Evolutionary conservation across 169 alveolate genomes (phyloP).

Genomic region (Cystoisospora suis): DNA sequence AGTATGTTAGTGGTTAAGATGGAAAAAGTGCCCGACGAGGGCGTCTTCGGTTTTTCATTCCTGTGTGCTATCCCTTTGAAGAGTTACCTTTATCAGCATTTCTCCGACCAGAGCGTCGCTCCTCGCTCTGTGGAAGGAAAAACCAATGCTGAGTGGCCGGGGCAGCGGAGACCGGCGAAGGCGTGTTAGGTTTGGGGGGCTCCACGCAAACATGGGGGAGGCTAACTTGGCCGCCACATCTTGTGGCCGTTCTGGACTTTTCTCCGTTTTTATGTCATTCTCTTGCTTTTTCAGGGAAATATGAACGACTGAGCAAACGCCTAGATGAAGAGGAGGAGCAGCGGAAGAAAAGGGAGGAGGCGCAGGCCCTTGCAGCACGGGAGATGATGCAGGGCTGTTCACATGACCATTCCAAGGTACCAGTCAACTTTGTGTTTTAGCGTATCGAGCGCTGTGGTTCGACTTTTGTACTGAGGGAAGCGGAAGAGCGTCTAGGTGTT

Average conservation of each 20-base stretch:
- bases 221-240: not conserved
- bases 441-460: too few relatives aligned
- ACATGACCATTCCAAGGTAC: slow-evolving; percentile 23
- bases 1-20: too few relatives aligned
- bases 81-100: not conserved
- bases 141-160: not conserved
- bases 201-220: not conserved
- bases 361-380: not conserved
- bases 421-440: too few relatives aligned
- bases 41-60: too few relatives aligned
- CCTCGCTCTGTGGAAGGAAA: not conserved
- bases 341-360: not conserved
- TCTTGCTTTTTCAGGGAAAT: not conserved
- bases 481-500: too few relatives aligned
- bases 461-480: too few relatives aligned
- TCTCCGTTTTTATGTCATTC: not conserved
- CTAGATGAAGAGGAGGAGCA: slow-evolving; percentile 30
- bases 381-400: slow-evolving; percentile 42
- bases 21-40: too few relatives aligned
- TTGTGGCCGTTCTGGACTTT: not conserved
- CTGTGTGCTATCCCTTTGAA: too few relatives aligned
- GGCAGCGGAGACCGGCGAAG: not conserved
- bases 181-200: not conserved
- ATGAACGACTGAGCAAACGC: slow-evolving; percentile 22
- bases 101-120: not conserved